These are phyloP conservation scores for Rhodotorula sp. DNA, from an alignment of 1,284 basidiomycete species.

Conservation along the genomic window DNA sequence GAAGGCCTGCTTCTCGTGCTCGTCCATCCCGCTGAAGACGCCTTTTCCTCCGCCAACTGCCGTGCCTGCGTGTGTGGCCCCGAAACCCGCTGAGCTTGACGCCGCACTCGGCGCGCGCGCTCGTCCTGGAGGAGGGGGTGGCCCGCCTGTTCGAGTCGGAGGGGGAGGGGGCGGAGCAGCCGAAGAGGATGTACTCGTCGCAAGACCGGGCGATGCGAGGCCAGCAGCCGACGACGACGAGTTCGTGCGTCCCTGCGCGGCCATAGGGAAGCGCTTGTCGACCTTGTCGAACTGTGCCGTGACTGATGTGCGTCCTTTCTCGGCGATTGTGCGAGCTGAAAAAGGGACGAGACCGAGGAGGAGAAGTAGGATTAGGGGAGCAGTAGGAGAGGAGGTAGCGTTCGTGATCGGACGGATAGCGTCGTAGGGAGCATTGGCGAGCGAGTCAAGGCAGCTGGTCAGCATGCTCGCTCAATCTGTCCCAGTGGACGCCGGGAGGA, in stretches of 20 bases:
- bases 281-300: slow-evolving; percentile 17
- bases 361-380: neutral
- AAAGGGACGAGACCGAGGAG: neutral
- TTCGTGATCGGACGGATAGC: too few relatives aligned
- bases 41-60: neutral
- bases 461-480: too few relatives aligned
- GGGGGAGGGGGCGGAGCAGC: neutral
- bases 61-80: neutral
- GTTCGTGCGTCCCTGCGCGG: neutral
- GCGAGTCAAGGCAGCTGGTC: too few relatives aligned
- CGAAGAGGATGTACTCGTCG: neutral
- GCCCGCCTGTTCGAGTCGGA: neutral
- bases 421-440: too few relatives aligned
- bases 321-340: slow-evolving; percentile 26
- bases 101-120: neutral
- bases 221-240: neutral
- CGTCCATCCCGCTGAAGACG: slow-evolving; percentile 21
- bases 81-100: neutral
- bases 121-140: neutral
- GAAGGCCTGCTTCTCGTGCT: slow-evolving; percentile 31
- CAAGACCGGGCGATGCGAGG: neutral
- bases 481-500: neutral
- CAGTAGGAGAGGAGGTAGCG: too few relatives aligned
- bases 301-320: slow-evolving; percentile 16
- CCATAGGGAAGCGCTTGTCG: slow-evolving; percentile 15